phyloP scores from a whole-genome alignment of 805 yeast genomes.

The Candida railenensis region DNA sequence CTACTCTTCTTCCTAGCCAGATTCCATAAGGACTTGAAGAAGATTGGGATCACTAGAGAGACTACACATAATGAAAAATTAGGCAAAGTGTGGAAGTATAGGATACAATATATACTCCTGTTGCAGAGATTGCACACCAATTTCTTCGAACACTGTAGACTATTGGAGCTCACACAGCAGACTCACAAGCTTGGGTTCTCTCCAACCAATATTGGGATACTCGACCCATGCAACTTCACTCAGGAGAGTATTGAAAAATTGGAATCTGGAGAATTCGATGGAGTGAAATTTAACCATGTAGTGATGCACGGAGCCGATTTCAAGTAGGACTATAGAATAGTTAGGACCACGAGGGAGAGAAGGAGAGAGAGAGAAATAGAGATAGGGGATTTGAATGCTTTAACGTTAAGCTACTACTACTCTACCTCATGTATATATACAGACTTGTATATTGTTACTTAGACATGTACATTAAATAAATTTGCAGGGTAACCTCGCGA shows the following conservation, averaged over 20 bases:
- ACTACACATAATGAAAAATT: conserved; percentile 11
- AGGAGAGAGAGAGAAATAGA: too few relatives aligned
- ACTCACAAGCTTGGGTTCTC: conserved; percentile 24
- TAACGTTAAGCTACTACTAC: too few relatives aligned
- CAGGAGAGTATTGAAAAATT: conserved; percentile 23
- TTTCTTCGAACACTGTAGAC: conserved; percentile 38
- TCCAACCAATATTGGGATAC: conserved; percentile 29
- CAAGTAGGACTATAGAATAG: too few relatives aligned
- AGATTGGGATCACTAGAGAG: conserved; percentile 23
- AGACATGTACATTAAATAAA: not conserved
- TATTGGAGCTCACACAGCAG: conserved; percentile 28
- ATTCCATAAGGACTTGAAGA: conserved; percentile 31
- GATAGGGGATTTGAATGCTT: too few relatives aligned
- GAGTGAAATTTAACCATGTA: conserved; percentile 20
- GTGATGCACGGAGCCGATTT: conserved; percentile 12
- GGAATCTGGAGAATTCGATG: conserved; percentile 25
- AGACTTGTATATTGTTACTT: not conserved
- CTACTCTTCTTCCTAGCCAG: conserved; percentile 26
- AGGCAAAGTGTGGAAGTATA: conserved; percentile 16
- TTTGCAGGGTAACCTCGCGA: too few relatives aligned
- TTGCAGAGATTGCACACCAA: conserved; percentile 26
- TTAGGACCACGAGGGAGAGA: not conserved
- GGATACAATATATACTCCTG: conserved; percentile 16
- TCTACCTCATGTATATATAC: not conserved
- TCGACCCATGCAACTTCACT: conserved; percentile 38